Base-by-base conservation (phyloP, 1,284 basidiomycete species). In the Kalmanozyma brasiliensis region DNA sequence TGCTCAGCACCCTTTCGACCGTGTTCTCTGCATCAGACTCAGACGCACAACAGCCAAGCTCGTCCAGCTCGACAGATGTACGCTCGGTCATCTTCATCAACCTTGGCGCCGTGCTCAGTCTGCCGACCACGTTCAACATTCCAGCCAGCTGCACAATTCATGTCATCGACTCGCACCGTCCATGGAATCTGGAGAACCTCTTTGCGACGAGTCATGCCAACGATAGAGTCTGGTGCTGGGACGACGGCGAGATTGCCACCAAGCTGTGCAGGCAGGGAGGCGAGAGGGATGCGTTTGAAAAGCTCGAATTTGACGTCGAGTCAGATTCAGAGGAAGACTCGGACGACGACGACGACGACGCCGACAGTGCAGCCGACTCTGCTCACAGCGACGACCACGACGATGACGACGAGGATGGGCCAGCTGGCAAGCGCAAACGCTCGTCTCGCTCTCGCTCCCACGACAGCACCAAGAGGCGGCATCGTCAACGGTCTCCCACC, bases 91-190 rank as follows among this genome's bases (percentile, higher is more conserved):
- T 99, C 48, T 87, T 98, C 40, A 83, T 99, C 45, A 97, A 97
- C 73, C 91, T 99, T 83, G 96, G 96, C 37, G 89, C 90, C 1
- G 88, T 95, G 47, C 86, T 94, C 32, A 91, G 95, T 67, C 85
- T 98, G 8, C 87, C 91, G 1, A 76, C 80, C 2, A 65, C 69
- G 11, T 59, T 79, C 41, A 66, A 72, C 33, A 63, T 82, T 4
- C 79, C 79, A 7, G 45, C 88, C 87, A 17, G 87, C 94, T 76
- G 74, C 30, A 71, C 62, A 1, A 37, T 80, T 26, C 96, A 99
- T 84, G 89, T 98, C 76, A 91, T 99, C 82, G 96, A 99, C 83
- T 92, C 94, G 8, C 89, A 90, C 49, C 87, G 96, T 34, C 96
- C 96, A 6, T 90, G 92, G 83, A 94, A 95, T 83, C 85, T 98